Evolutionary conservation across 805 yeast species (phyloP).

Genomic region (Kodamaea sagamina): DNA sequence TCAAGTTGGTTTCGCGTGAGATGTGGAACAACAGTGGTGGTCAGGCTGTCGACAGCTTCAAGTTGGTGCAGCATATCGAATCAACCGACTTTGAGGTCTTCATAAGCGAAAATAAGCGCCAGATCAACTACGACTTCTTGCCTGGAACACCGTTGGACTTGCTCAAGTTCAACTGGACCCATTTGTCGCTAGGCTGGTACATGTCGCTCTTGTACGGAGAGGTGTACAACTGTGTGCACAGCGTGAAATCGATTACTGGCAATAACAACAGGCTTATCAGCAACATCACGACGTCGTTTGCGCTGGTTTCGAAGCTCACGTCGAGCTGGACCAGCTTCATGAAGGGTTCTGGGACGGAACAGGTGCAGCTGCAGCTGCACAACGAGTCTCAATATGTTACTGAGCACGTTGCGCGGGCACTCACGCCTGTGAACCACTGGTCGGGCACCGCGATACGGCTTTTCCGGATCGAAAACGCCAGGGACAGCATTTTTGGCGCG

Average conservation of each 20-base stretch:
- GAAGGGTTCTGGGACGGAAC: slow-evolving; percentile 11
- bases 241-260: slow-evolving; percentile 23
- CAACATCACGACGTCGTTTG: slow-evolving; percentile 37
- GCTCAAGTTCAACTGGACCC: slow-evolving; percentile 63
- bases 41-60: slow-evolving; percentile 22
- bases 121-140: slow-evolving; percentile 45
- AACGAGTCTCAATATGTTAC: slow-evolving; percentile 16
- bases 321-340: slow-evolving; percentile 41
- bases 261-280: slow-evolving; percentile 38
- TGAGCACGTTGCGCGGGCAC: slow-evolving; percentile 30
- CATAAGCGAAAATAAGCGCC: slow-evolving; percentile 22
- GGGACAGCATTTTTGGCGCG: slow-evolving; percentile 24
- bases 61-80: slow-evolving; percentile 45
- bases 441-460: slow-evolving; percentile 49
- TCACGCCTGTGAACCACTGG: slow-evolving; percentile 52
- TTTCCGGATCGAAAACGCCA: slow-evolving; percentile 42
- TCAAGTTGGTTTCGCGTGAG: slow-evolving; percentile 27
- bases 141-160: slow-evolving; percentile 44
- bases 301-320: slow-evolving; percentile 41
- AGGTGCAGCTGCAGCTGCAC: slow-evolving; percentile 11
- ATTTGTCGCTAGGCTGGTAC: slow-evolving; percentile 74
- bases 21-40: slow-evolving; percentile 6
- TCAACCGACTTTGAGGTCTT: slow-evolving; percentile 31
- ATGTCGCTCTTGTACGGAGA: slow-evolving; percentile 62
- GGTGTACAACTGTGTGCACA: slow-evolving; percentile 40